Evolutionary conservation across 345 rosid species (phyloP), one percentile per base, ranked within the genome.

Genomic region (Arabidopsis suecica): DNA sequence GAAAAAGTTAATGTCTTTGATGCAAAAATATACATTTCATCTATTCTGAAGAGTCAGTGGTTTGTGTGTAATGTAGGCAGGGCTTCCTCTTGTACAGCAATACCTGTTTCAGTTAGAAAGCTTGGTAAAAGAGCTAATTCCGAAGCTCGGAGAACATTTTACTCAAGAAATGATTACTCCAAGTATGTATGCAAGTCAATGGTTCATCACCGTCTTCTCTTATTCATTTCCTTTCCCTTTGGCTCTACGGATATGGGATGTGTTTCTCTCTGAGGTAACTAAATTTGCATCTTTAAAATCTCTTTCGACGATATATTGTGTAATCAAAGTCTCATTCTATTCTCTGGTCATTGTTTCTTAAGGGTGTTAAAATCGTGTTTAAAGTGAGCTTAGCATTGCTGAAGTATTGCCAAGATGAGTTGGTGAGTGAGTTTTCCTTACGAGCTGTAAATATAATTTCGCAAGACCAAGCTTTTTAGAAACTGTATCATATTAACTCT

Each of bases 201-300:
- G 97, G 97, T 95, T 95, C 86, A 91, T 95, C 65, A 92, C 97
- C 25, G 97, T 95, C 51, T 95, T 95, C 82, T 84, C 97, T 1
- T 91, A 90, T 79, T 95, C 97, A 12, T 95, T 95, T 78, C 99
- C 99, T 5, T 95, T 95, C 73, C 95, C 85, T 80, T 80, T 92
- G 88, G 96, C 97, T 69, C 93, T 95, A 63, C 91, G 99, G 79
- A 90, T 92, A 71, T 95, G 99, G 99, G 99, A 95, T 83, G 97
- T 95, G 41, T 94, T 94, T 79, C 92, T 94, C 55, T 78, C 77
- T 18, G 98, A 94, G 97, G 98, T 94, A 70, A 75, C 10, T 57
- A 32, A 41, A 38, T 55, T 25, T 8, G 36, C 25, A 13, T 23
- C 10, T 3, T 10, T 25, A 1, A 55, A 32, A 5, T 38, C 23